Base-by-base conservation (phyloP, 371 early-diverging fungal genomes). In the Enterospora canceri region DNA sequence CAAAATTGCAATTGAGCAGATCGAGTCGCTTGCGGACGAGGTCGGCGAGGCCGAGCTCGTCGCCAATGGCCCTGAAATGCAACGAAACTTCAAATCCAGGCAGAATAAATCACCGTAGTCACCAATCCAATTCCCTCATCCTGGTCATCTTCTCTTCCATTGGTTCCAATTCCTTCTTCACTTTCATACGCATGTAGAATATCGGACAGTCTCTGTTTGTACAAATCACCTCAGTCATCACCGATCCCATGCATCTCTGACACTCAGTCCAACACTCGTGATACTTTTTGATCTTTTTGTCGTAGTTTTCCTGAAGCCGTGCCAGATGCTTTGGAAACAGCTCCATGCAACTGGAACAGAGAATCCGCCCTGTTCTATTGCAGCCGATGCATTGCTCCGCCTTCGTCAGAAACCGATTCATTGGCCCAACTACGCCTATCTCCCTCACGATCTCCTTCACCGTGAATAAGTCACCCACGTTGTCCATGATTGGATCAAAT, bases 151-250 rank as follows among this genome's bases (percentile, higher is more conserved):
- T 76, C 8, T 82, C 76, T 0, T 82, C 59, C 2, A 88, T 83
- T 28, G 90, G 90, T 47, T 85, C 82, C 71, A 91, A 83, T 71
- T 96, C 96, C 77, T 92, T 95, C 68, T 89, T 92, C 1, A 87
- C 90, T 80, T 94, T 94, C 73, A 89, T 93, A 70, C 99, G 86
- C 92, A 94, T 94, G 78, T 95, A 98, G 74, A 94, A 97, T 53
- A 97, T 95, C 1, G 95, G 91, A 78, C 99, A 83, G 79, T 96
- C 97, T 79, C 87, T 88, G 74, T 89, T 90, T 2, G 89, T 87
- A 83, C 99, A 98, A 61, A 96, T 82, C 3, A 98, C 92, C 63
- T 94, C 94, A 72, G 90, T 91, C 77, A 91, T 90, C 58, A 94
- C 74, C 64, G 88, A 87, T 30, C 94, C 92, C 80, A 94, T 94